Evolutionary conservation across 192 early-diverging fungal genomes (phyloP), one percentile per base, ranked within the genome.

Genomic region (Coemansia sp.): DNA sequence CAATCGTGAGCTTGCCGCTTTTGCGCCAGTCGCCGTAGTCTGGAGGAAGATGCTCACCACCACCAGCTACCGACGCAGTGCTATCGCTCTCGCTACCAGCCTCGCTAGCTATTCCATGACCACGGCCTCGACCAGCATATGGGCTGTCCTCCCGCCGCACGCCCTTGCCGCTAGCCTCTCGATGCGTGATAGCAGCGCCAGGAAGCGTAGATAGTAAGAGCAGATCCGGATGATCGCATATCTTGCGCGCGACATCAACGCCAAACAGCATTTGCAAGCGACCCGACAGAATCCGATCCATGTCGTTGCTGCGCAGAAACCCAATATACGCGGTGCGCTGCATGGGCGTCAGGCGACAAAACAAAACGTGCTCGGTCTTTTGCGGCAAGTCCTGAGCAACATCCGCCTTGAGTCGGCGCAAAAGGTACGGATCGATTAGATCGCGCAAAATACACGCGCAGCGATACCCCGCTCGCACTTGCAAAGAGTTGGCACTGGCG

Each of bases 171-270:
- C 73, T 76, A 8, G 61, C 66, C 36, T 62, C 61, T 55, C 61
- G 37, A 38, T 79, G 67, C 8, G 62, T 73, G 35, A 52, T 41
- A 11, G 62, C 58, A 0, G 70, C 79, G 25, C 72, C 59, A 3
- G 60, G 33, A 14, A 67, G 61, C 26, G 56, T 74, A 5, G 77
- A 80, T 18, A 84, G 60, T 13, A 81, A 35, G n/a, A 82, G 68
- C 25, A 85, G 48, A 69, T 98, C 95, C 0, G 94, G 94, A 62
- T 99, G 97, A 69, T 99, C 97, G 71, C 97, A 99, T 26, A 97
- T 95, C 83, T 99, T 98, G 53, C 95, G 84, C 10, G 95, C 86
- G 48, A 92, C 85, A 64, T 97, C 95, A 59, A 97, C 95, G 12
- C 95, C 95, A 74, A 78, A 91, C 28, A 97, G 77, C 28, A 91